Evolutionary conservation across 106 monocot genomes (phyloP).

Genomic region (Posidonia australis): DNA sequence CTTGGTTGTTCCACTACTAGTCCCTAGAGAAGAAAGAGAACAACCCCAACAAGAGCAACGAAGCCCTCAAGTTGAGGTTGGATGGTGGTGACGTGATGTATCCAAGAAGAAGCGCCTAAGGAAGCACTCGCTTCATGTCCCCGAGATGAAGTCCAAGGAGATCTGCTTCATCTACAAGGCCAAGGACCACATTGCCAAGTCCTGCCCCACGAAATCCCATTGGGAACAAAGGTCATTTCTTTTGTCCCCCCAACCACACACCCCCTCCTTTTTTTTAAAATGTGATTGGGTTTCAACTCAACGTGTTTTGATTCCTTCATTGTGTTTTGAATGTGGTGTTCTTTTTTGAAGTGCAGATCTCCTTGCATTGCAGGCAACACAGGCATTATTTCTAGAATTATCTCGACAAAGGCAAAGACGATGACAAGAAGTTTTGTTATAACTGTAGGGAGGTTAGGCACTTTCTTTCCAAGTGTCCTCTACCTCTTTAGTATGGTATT

Average conservation of each 20-base stretch:
- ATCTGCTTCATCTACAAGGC: slow-evolving; percentile 88
- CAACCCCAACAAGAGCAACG: not conserved
- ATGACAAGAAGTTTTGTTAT: slow-evolving; percentile 66
- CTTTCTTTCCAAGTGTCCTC: slow-evolving; percentile 62
- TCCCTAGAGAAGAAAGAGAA: slow-evolving; percentile 24
- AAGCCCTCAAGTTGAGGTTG: not conserved
- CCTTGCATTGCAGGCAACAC: slow-evolving; percentile 72
- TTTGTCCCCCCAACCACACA: no score
- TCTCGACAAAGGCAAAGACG: slow-evolving; percentile 41
- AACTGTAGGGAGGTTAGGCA: slow-evolving; percentile 89
- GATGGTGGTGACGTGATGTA: not conserved
- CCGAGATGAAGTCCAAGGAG: slow-evolving; percentile 85
- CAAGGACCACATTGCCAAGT: slow-evolving; percentile 66
- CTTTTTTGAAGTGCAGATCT: slow-evolving; percentile 37
- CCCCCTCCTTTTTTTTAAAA: no score
- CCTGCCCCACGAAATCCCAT: slow-evolving; percentile 58
- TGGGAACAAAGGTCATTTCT: slow-evolving; percentile 92
- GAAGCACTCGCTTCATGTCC: slow-evolving; percentile 69
- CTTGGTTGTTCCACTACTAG: no score
- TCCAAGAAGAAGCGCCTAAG: slow-evolving; percentile 1
- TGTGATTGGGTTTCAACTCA: not conserved
- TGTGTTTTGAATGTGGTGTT: not conserved
- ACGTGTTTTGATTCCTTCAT: not conserved
- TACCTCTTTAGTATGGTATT: slow-evolving; percentile 72
- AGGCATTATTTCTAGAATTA: slow-evolving; percentile 92